These are phyloP conservation scores for Rutstroemia sydowiana DNA, from an alignment of 2,329 filamentous ascomycete genomes.

Conservation along the genomic window DNA sequence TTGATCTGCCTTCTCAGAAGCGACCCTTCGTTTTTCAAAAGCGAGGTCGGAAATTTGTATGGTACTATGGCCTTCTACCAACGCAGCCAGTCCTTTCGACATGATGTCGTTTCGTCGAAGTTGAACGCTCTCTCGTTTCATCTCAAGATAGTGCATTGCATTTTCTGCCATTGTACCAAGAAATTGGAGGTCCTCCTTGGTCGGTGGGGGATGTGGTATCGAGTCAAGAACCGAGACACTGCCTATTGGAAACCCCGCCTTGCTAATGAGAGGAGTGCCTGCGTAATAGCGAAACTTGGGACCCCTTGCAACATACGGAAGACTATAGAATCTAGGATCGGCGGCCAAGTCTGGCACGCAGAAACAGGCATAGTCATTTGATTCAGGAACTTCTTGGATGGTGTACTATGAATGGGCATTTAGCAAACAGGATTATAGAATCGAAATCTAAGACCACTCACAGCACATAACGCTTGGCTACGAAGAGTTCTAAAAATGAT, in stretches of 20 bases:
- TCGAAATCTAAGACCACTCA: not conserved
- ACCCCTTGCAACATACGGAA: conserved; percentile 13
- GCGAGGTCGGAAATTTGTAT: conserved; percentile 1
- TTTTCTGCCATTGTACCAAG: conserved; percentile 47
- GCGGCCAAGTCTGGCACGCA: conserved; percentile 11
- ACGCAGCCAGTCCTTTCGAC: conserved; percentile 44
- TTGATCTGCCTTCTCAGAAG: not conserved
- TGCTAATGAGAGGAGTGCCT: conserved; percentile 12
- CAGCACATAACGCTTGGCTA: conserved; percentile 11
- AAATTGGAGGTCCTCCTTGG: conserved; percentile 40
- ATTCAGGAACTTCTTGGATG: conserved; percentile 6
- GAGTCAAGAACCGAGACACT: conserved; percentile 52
- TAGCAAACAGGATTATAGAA: not conserved
- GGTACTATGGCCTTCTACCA: conserved; percentile 36
- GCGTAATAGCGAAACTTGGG: conserved; percentile 15
- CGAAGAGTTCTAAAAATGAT: conserved; percentile 5
- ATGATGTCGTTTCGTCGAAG: conserved; percentile 44
- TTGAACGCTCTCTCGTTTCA: conserved; percentile 42
- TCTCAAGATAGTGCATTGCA: conserved; percentile 53
- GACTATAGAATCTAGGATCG: conserved; percentile 10
- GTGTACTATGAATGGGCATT: conserved; percentile 5
- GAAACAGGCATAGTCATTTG: conserved; percentile 12
- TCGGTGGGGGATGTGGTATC: conserved; percentile 39
- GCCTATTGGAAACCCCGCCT: conserved; percentile 37
- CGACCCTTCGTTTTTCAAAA: not conserved